phyloP scores from a whole-genome alignment of 441 rosid genomes.

The Populus hybrid region DNA sequence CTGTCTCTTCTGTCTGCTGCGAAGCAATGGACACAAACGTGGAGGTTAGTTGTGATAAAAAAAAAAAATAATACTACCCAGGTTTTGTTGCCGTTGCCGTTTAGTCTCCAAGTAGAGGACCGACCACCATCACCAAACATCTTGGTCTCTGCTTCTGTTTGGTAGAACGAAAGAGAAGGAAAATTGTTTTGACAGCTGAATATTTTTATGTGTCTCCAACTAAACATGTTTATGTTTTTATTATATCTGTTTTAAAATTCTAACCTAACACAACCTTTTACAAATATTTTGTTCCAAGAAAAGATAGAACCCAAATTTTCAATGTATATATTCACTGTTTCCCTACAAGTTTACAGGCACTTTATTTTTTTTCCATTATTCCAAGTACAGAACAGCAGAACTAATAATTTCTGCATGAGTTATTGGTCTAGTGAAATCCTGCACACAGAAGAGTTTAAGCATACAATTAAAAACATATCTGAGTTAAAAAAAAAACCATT shows the following conservation, averaged over 20 bases:
- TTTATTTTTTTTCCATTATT: neutral
- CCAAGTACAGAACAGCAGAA: neutral
- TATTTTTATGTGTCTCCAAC: neutral
- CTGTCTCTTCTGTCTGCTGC: too few relatives aligned
- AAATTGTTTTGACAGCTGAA: constrained; percentile 9
- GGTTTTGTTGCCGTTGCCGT: neutral
- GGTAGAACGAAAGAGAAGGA: neutral
- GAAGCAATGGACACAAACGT: too few relatives aligned
- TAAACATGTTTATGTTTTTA: neutral
- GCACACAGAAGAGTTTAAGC: neutral
- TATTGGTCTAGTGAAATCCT: neutral
- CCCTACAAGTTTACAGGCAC: neutral
- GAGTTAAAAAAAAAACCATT: neutral
- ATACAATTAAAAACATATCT: neutral
- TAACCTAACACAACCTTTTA: neutral
- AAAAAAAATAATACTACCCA: too few relatives aligned
- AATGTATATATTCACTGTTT: neutral
- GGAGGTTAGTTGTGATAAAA: too few relatives aligned
- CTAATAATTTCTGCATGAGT: neutral
- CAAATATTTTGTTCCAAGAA: neutral
- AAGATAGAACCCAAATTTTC: neutral
- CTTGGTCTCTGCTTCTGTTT: neutral
- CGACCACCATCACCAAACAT: constrained; percentile 6
- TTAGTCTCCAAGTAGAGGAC: neutral
- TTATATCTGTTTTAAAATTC: neutral